A percentile compares a stretch with the other conserved stretches of the same genome.
These are phyloP conservation scores for Metschnikowia santaceciliae DNA, from an alignment of 805 yeast genomes.

Conservation along the genomic window DNA sequence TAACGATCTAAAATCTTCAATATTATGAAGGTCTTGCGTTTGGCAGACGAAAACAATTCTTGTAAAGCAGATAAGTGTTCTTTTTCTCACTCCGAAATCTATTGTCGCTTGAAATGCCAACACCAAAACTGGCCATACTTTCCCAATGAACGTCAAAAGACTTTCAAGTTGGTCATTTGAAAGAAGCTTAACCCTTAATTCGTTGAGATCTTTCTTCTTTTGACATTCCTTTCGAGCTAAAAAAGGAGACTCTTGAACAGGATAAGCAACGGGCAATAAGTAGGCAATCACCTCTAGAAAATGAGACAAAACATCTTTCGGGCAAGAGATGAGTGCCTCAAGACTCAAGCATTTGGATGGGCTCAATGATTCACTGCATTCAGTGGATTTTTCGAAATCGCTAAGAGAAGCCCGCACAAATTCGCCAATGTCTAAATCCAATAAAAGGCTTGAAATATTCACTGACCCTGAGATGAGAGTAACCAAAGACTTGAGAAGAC, in stretches of 20 bases:
- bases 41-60: slow-evolving; percentile 46
- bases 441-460: slow-evolving; percentile 39
- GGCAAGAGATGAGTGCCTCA: slow-evolving; percentile 70
- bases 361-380: background rate
- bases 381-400: slow-evolving; percentile 40
- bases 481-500: slow-evolving; percentile 42
- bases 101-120: slow-evolving; percentile 70
- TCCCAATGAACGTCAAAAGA: slow-evolving; percentile 37
- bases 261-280: slow-evolving; percentile 50
- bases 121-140: slow-evolving; percentile 50
- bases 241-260: slow-evolving; percentile 28
- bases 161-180: slow-evolving; percentile 16
- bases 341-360: slow-evolving; percentile 37
- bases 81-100: slow-evolving; percentile 59
- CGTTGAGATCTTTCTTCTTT: slow-evolving; percentile 27
- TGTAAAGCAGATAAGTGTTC: slow-evolving; percentile 49
- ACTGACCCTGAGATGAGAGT: slow-evolving; percentile 41
- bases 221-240: slow-evolving; percentile 19
- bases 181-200: slow-evolving; percentile 29
- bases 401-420: slow-evolving; percentile 48
- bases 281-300: slow-evolving; percentile 54
- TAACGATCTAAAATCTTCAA: slow-evolving; percentile 33
- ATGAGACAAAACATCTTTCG: slow-evolving; percentile 58
- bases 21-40: slow-evolving; percentile 24
- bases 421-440: slow-evolving; percentile 47